Evolutionary conservation across 192 early-diverging fungal species (phyloP), one percentile per base, ranked within the genome.

Genomic region (Entomortierella lignicola): DNA sequence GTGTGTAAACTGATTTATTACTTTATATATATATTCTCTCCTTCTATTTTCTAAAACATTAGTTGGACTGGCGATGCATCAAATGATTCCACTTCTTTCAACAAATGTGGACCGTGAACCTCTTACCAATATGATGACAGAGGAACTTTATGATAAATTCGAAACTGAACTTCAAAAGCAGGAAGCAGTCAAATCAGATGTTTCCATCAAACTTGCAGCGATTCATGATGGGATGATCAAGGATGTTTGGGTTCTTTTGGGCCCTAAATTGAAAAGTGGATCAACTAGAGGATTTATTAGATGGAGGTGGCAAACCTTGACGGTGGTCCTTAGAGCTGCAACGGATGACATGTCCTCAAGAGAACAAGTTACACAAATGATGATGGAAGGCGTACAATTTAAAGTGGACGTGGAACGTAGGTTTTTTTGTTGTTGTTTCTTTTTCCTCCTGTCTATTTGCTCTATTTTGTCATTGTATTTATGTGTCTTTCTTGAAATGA

Each of bases 351-450:
- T 77, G 74, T 77, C 74, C 10, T 85, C 80, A 20, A 60, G 84
- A 30, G 66, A 72, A 54, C 81, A 83, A 18, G 75, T 83, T 17
- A 61, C 68, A 20, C 77, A 81, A 39, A 81, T 82, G 44, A 69
- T 85, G 55, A 72, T 87, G 80, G 83, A 85, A 23, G 86, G 84
- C 20, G 83, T 74, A 15, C 81, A 85, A 26, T 75, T 87, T 42
- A 79, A 74, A 27, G 86, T 87, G 0, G 86, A 87, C 51, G 84
- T 85, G 18, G 71, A 74, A 25, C 69, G 74, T 77, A 69, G 64
- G 66, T 32, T n/a, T n/a, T n/a, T n/a, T n/a, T n/a, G n/a, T n/a
- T n/a, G n/a, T n/a, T n/a, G n/a, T n/a, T n/a, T n/a, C n/a, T n/a
- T n/a, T n/a, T n/a, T n/a, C n/a, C n/a, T n/a, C n/a, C n/a, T n/a